phyloP scores from a whole-genome alignment of 2,329 filamentous ascomycete species.

The Xylariaceae sp. region DNA sequence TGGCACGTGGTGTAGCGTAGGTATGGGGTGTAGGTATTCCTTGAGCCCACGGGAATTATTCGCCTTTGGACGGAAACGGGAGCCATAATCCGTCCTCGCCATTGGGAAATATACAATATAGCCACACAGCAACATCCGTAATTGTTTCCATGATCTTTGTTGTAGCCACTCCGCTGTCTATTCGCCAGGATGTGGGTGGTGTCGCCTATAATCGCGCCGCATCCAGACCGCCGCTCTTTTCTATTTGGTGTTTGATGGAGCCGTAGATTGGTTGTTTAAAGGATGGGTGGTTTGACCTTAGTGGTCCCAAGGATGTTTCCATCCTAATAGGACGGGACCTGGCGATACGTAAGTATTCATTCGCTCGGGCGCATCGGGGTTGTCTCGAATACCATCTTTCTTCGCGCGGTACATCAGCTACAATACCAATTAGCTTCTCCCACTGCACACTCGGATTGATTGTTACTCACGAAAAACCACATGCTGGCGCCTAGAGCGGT shows the following conservation, averaged over 20 bases:
- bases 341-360: constrained; percentile 21
- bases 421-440: constrained; percentile 12
- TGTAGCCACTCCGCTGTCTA: not conserved
- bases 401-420: constrained; percentile 97
- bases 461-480: constrained; percentile 89
- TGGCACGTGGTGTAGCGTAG: not conserved
- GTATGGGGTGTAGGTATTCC: not conserved
- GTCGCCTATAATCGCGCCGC: not conserved
- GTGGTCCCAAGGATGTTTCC: constrained; percentile 97
- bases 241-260: not conserved
- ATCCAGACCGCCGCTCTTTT: not conserved
- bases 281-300: constrained; percentile 42
- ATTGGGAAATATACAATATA: constrained; percentile 51
- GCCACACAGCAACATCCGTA: constrained; percentile 12
- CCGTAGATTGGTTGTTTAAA: constrained; percentile 1
- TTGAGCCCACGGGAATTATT: constrained; percentile 43
- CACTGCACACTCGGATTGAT: not conserved
- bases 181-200: constrained; percentile 4
- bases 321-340: constrained; percentile 77
- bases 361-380: constrained; percentile 6
- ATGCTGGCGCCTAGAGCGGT: constrained; percentile 89
- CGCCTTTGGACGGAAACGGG: constrained; percentile 55
- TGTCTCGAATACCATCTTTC: constrained; percentile 69
- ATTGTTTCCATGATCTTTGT: not conserved
- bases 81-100: constrained; percentile 60